Evolutionary conservation across 2,329 filamentous ascomycete genomes (phyloP), one percentile per base, ranked within the genome.

Genomic region (Orbilia ellipsospora): DNA sequence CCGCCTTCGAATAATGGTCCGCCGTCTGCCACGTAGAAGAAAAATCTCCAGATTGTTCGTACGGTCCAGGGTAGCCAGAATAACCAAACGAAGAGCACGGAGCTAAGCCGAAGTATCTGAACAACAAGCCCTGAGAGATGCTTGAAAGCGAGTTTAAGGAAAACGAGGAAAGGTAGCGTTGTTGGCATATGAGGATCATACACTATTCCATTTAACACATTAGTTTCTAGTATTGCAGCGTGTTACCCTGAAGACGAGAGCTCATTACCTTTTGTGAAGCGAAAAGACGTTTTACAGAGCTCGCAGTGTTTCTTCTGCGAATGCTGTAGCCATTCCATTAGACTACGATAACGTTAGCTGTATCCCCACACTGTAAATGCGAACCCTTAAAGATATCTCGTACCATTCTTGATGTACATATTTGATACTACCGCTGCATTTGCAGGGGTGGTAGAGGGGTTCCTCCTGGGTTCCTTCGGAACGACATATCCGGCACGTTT

Each of bases 221-320:
- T 48, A 48, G 44, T 48, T n/a, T 48, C 31, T 36, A 6, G 31
- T 6, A 6, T 36, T 36, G 10, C 31, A 36, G 31, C 10, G 23
- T 26, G 16, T 55, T 18, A n/a, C 23, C 15, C 44, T 20, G 48
- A 12, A 28, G 13, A 45, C 50, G n/a, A 23, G 18, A n/a, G 15
- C 2, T 13, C 13, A n/a, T 15, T 48, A 73, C 68, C 88, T 83
- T 99, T 99, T 63, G 95, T 99, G 85, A 99, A 99, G 75, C 93
- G 92, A 81, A 98, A 99, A 0, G 94, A 90, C 1, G 95, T 99
- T 85, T 99, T 99, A 89, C 95, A 99, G 42, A 99, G 89, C 85
- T 99, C 95, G 86, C 96, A 99, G 85, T 99, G 92, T 83, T 98
- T 98, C 88, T 99, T 99, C 82, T 99, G 94, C 1, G 95, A 98